Percentiles rank a stretch among this genome's conserved stretches.
Evolutionary conservation across 805 yeast genomes (phyloP).

Genomic region (Candida takata): DNA sequence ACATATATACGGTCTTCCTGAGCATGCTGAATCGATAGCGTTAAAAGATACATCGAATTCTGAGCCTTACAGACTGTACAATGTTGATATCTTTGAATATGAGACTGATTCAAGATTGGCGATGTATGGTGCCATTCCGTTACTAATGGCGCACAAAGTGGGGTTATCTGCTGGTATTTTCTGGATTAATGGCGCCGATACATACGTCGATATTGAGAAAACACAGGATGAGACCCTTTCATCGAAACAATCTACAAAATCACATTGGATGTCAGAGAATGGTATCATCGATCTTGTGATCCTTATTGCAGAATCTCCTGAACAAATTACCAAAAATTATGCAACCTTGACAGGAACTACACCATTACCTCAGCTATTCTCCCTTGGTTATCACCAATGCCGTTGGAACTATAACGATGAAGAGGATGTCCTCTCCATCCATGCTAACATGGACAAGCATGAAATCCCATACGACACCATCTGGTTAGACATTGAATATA

Average conservation of each 20-base stretch:
- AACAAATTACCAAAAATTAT: conserved; percentile 51
- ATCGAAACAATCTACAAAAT: conserved; percentile 25
- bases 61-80: conserved; percentile 82
- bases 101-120: conserved; percentile 76
- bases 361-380: conserved; percentile 64
- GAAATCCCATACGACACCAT: conserved; percentile 83
- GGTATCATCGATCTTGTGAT: conserved; percentile 75
- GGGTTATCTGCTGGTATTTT: conserved; percentile 65
- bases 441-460: conserved; percentile 59
- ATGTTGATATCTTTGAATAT: conserved; percentile 94
- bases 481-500: conserved; percentile 93
- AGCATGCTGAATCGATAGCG: conserved; percentile 79
- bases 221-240: conserved; percentile 10
- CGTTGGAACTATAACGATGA: conserved; percentile 96
- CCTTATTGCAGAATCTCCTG: conserved; percentile 53
- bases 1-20: conserved; percentile 91
- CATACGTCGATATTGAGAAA: conserved; percentile 63
- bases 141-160: conserved; percentile 62
- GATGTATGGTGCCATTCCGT: conserved; percentile 94
- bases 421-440: conserved; percentile 72
- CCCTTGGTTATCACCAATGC: conserved; percentile 92
- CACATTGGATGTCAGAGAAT: conserved; percentile 94
- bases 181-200: conserved; percentile 92
- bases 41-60: conserved; percentile 56
- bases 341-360: conserved; percentile 69